Base-by-base conservation (phyloP, 805 yeast genomes). In the Suhomyces tanzawaensis region DNA sequence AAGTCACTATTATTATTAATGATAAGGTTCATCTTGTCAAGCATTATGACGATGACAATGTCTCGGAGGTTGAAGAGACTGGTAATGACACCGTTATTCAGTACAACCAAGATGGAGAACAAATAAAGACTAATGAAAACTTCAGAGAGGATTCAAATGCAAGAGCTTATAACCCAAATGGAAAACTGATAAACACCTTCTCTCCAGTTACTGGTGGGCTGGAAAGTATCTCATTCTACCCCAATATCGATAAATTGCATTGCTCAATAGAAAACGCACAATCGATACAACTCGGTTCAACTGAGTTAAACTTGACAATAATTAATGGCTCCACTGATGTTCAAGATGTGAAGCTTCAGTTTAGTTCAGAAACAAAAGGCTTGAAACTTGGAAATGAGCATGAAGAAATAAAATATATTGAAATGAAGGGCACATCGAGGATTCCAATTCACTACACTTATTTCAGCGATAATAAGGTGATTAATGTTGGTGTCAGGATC, bases 271-370 rank as follows among this genome's bases (percentile, higher is more conserved):
- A 32, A 4, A 47, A 51, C 29, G 60, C 71, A 2, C 28, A 36
- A 3, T 33, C 34, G 4, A 46, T 66, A 13, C 55, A 57, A 6
- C 47, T 69, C 29, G 65, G 68, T 2, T 41, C 47, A 3, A 56
- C 61, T 4, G 48, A 49, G 15, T 42, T 63, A 27, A 39, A 54
- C 16, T 45, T 66, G 16, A 46, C 48, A 7, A 40, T 68, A 5
- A 43, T 48, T 35, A 60, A 52, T 40, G 69, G 69, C 1, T 42
- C 48, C 1, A 62, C 60, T 3, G 58, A 53, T 6, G 58, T 66
- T 17, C 49, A 62, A 1, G 53, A 64, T 36, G 49, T 69, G 3
- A 32, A 42, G 4, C 36, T 59, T 2, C 37, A 37, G 1, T 23
- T 58, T 1, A 25, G 25, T 22, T 41, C 56, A 2, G 22, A 44